Evolutionary conservation across 257 asterid genomes (phyloP).

Genomic region (Ajuga chamaepitys): DNA sequence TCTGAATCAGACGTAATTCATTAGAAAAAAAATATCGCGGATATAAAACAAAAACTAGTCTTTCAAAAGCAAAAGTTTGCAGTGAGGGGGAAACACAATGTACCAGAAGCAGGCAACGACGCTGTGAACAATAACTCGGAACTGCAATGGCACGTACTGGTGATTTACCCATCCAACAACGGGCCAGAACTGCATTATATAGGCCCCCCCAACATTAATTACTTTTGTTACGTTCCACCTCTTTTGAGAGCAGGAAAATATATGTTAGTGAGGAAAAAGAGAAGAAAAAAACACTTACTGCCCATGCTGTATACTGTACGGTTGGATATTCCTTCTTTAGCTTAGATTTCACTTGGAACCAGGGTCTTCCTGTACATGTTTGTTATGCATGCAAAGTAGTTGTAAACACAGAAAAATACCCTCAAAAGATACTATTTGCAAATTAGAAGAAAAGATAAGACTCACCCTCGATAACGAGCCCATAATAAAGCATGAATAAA

Average conservation of each 20-base stretch:
- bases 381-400: too few species aligned
- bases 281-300: constrained; percentile 25
- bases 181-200: constrained; percentile 68
- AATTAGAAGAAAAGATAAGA: not conserved
- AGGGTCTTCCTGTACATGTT: constrained; percentile 80
- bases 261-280: not conserved
- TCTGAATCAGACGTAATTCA: not conserved
- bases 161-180: constrained; percentile 89
- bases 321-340: constrained; percentile 70
- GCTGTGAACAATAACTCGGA: constrained; percentile 73
- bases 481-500: constrained; percentile 82
- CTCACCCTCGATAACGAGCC: constrained; percentile 75
- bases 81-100: not conserved
- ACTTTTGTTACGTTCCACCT: not conserved
- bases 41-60: not conserved
- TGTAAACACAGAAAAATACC: too few species aligned
- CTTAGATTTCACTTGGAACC: constrained; percentile 72
- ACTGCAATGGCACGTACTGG: constrained; percentile 68
- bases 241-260: not conserved
- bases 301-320: constrained; percentile 77
- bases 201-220: not conserved
- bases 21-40: not conserved
- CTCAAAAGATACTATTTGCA: too few species aligned
- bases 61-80: not conserved
- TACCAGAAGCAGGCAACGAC: constrained; percentile 70